Evolutionary conservation across 371 early-diverging fungal genomes (phyloP), one percentile per base, ranked within the genome.

Genomic region (Synchytrium microbalum): DNA sequence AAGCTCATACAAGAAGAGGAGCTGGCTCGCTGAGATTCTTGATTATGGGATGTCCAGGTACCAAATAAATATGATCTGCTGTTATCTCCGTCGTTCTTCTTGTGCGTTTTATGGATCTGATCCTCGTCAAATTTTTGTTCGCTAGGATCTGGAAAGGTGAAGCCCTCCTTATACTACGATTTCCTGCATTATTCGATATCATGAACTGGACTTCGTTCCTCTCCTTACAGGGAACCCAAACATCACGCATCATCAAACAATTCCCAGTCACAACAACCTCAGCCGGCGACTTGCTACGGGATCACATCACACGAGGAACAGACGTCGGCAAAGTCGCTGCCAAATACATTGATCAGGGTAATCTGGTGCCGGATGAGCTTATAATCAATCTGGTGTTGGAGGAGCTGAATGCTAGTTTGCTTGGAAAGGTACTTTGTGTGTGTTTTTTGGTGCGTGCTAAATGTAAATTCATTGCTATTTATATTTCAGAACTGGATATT

Each of bases 271-370:
- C 80, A 46, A 58, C 83, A 8, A 74, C 93, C 58, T 90, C 93
- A 3, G 90, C 88, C 69, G 95, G 95, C 28, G 91, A 93, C 68
- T 64, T 92, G 29, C 77, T 95, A 29, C 81, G 95, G 32, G 77
- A 77, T 64, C 86, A 91, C 71, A 89, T 93, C 65, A 80, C 79
- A 29, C 70, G 80, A 53, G 79, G 83, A 24, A 90, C 91, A 19
- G 67, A 69, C 0, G 72, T 88, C 24, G 94, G 93, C 1, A 72
- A 79, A 63, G 66, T 38, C 10, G 10, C 19, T 5, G 5, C 46
- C 46, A 38, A 5, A 19, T 38, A 38, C 46, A 38, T 38, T 19
- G 10, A 38, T 5, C 46, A 19, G 13, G 56, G 56, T 13, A 24
- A 5, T 13, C 29, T 56, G 8, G 90, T 94, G 14, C 81, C 88